Evolutionary conservation across 306 rosid species (phyloP), one percentile per base, ranked within the genome.

Genomic region (Vigna reflexopilosa): DNA sequence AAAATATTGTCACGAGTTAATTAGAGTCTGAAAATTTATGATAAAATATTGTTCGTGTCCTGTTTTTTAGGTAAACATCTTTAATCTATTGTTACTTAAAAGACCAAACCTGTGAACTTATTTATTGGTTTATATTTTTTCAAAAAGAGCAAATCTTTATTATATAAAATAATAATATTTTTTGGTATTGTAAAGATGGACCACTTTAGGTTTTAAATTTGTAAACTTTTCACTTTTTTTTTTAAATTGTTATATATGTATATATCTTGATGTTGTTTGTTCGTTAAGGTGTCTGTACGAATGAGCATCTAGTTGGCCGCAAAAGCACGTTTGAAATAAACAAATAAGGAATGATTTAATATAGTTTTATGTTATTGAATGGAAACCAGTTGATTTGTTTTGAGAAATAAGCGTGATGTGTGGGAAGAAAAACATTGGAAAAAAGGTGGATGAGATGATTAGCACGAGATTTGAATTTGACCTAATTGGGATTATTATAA

Each of bases 391-490:
- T 42, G 3, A 0, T 52, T 65, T 56, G 9, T 17, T 67, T 77
- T 4, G n/a, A 51, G 44, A 8, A 54, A 55, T 4, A 44, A 73
- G 84, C 84, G 80, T 80, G 80, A 66, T 34, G 70, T 58, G 67
- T 17, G 75, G 55, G 8, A 71, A 62, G 26, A 55, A 75, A 58
- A 45, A 55, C 26, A 77, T n/a, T 4, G 66, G 22, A 14, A n/a
- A 9, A 57, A 79, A 55, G 20, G 50, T 55, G 59, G 55, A 75
- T 67, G 45, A 38, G 56, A 70, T 76, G 76, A 80, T 80, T 79
- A 78, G 85, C 82, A 80, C 81, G 86, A 86, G 88, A 77, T 71
- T 38, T 52, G 5, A 58, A 79, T 86, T 86, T 87, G 93, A 91
- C 92, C 83, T 77, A 34, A 71, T 72, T 81, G 65, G 47, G 32